Percentiles rank a stretch among this genome's conserved stretches.
These are phyloP conservation scores for Centaurea solstitialis DNA, from an alignment of 129 eudicot species.

Conservation along the genomic window DNA sequence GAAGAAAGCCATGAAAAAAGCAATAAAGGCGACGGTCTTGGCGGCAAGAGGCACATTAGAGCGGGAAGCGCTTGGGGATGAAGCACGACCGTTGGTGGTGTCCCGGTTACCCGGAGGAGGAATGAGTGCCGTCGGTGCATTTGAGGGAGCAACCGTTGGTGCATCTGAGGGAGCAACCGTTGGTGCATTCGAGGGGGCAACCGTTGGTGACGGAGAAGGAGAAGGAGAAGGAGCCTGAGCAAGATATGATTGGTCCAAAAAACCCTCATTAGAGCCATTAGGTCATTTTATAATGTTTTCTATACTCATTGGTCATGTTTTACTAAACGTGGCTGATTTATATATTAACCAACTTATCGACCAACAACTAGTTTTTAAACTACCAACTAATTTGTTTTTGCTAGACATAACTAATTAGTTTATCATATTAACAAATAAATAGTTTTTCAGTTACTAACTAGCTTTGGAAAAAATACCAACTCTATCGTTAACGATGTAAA, in stretches of 20 bases:
- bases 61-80: constrained; percentile 19
- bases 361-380: no score
- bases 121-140: neutral
- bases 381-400: no score
- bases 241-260: neutral
- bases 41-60: neutral
- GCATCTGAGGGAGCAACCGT: no score
- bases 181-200: constrained; percentile 16
- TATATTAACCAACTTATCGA: no score
- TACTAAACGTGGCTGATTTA: neutral
- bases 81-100: constrained; percentile 10
- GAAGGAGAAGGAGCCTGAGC: neutral
- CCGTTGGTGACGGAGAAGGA: constrained; percentile 17
- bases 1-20: neutral
- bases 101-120: neutral
- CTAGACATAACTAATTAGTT: no score
- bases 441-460: no score
- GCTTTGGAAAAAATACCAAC: no score
- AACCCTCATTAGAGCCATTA: neutral
- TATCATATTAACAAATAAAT: no score
- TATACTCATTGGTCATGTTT: neutral
- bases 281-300: neutral
- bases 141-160: no score
- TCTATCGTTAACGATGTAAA: neutral
- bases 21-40: neutral